These are phyloP conservation scores for Ganoderma lingzhi DNA, from an alignment of 1,284 basidiomycete genomes.

Conservation along the genomic window DNA sequence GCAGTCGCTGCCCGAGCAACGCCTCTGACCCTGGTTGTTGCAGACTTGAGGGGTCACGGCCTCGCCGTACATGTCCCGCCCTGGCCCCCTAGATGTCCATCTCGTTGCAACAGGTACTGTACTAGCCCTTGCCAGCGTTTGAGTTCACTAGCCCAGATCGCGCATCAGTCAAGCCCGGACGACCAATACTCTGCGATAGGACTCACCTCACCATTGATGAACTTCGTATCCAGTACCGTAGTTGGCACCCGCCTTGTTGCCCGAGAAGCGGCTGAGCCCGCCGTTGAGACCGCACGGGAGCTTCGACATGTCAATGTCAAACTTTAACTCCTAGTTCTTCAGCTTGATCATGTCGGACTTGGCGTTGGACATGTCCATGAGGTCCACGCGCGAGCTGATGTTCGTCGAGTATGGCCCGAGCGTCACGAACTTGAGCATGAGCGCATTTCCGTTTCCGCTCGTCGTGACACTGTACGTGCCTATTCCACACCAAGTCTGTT, in stretches of 20 bases:
- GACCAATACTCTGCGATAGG: no score
- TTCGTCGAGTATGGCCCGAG: constrained; percentile 46
- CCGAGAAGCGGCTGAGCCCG: constrained; percentile 45
- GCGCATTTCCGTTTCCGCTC: constrained; percentile 52
- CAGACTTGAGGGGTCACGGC: constrained; percentile 60
- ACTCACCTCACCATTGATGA: constrained; percentile 55
- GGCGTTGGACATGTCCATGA: constrained; percentile 51
- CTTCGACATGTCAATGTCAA: constrained; percentile 63
- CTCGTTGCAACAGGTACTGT: constrained; percentile 60
- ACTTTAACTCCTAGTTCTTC: constrained; percentile 63
- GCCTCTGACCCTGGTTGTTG: constrained; percentile 47
- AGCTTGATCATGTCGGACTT: constrained; percentile 61
- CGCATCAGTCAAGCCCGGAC: no score
- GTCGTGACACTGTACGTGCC: constrained; percentile 50
- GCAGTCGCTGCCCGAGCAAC: constrained; percentile 51
- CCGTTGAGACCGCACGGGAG: constrained; percentile 66
- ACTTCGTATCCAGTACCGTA: constrained; percentile 65
- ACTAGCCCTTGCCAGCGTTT: constrained; percentile 55
- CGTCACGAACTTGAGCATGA: constrained; percentile 61
- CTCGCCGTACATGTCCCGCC: constrained; percentile 54
- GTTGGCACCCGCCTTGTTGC: constrained; percentile 59
- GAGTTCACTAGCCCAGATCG: no score
- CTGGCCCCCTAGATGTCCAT: constrained; percentile 69
- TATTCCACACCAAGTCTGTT: neutral
- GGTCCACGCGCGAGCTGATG: constrained; percentile 64